phyloP scores from a whole-genome alignment of 2,329 filamentous ascomycete genomes.

The Periconia macrospinosa region DNA sequence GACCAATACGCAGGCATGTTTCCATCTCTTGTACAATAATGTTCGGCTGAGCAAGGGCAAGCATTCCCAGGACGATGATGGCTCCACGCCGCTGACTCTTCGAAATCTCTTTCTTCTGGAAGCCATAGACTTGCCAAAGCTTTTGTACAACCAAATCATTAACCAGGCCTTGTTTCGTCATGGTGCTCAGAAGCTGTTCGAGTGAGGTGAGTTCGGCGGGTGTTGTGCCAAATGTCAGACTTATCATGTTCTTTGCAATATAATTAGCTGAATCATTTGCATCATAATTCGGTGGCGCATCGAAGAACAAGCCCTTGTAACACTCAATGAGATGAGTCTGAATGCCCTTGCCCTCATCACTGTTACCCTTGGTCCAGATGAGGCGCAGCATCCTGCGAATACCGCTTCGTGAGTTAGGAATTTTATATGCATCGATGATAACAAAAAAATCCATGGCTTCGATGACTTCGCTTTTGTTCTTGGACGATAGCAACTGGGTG shows the following conservation, averaged over 20 bases:
- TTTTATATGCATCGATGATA: slow-evolving; percentile 91
- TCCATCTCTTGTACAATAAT: slow-evolving; percentile 96
- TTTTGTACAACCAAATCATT: slow-evolving; percentile 85
- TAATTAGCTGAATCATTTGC: slow-evolving; percentile 92
- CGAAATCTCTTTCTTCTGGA: slow-evolving; percentile 87
- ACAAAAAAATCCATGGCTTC: slow-evolving; percentile 99
- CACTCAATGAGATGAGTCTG: slow-evolving; percentile 96
- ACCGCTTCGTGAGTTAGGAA: slow-evolving; percentile 88
- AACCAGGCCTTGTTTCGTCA: slow-evolving; percentile 93
- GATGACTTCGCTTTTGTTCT: slow-evolving; percentile 98
- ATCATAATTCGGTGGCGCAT: slow-evolving; percentile 85
- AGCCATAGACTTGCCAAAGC: slow-evolving; percentile 95
- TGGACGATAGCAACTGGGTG: slow-evolving; percentile 85
- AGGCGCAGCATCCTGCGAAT: slow-evolving; percentile 94
- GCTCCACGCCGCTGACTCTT: slow-evolving; percentile 86
- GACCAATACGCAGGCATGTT: slow-evolving; percentile 85
- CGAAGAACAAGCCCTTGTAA: slow-evolving; percentile 94
- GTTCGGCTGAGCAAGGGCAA: slow-evolving; percentile 87
- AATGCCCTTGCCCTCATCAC: slow-evolving; percentile 96
- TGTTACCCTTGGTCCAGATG: slow-evolving; percentile 99
- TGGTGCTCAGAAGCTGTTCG: slow-evolving; percentile 91
- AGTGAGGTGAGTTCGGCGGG: slow-evolving; percentile 93
- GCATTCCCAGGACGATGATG: slow-evolving; percentile 96
- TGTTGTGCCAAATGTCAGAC: slow-evolving; percentile 91
- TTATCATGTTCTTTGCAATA: slow-evolving; percentile 98